Percentiles rank a stretch among this genome's conserved stretches.
Evolutionary conservation across 257 asterid species (phyloP).

Genomic region (Jacaranda mimosifolia): DNA sequence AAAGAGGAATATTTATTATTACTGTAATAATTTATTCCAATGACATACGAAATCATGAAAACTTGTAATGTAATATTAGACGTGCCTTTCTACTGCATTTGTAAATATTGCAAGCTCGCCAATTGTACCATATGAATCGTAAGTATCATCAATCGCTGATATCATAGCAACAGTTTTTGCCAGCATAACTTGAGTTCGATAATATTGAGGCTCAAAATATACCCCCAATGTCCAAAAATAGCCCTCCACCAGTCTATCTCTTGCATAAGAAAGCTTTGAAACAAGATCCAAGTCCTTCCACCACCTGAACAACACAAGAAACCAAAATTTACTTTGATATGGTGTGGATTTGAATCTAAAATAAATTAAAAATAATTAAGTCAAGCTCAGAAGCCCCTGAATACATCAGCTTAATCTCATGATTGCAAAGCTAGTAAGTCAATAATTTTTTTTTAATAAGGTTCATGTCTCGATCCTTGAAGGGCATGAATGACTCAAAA

Average conservation of each 20-base stretch:
- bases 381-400: no score
- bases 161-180: slow-evolving; percentile 38
- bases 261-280: slow-evolving; percentile 22
- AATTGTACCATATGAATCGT: slow-evolving; percentile 45
- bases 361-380: no score
- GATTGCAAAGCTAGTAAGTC: no score
- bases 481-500: no score
- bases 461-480: no score
- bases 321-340: neutral
- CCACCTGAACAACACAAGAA: slow-evolving; percentile 27
- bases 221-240: slow-evolving; percentile 51
- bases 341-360: no score
- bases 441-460: no score
- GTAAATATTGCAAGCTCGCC: slow-evolving; percentile 49
- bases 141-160: slow-evolving; percentile 49
- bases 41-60: no score
- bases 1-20: neutral
- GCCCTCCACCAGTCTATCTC: slow-evolving; percentile 50
- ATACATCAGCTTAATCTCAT: no score
- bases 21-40: no score
- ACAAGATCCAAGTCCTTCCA: slow-evolving; percentile 35
- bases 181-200: no score
- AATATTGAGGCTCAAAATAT: no score
- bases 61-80: neutral
- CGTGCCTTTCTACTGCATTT: slow-evolving; percentile 39